A percentile compares a stretch with the other conserved stretches of the same genome.
phyloP scores from a whole-genome alignment of 2,329 filamentous ascomycete genomes.

The Graphilbum sp. region DNA sequence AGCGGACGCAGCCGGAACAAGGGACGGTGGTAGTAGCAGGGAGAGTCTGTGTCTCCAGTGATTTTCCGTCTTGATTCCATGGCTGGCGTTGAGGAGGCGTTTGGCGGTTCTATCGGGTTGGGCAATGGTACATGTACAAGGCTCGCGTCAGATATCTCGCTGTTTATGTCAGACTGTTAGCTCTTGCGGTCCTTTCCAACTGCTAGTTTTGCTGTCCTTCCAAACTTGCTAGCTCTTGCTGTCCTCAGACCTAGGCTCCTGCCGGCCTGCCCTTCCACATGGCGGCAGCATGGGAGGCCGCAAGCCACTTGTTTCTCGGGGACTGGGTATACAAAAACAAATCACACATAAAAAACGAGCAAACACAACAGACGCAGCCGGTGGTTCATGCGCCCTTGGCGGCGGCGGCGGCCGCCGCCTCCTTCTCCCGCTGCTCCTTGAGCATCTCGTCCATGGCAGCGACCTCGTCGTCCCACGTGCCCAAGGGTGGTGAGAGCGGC shows the following conservation, averaged over 20 bases:
- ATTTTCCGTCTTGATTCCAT: too few relatives aligned
- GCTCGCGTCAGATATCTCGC: too few relatives aligned
- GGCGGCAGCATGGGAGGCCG: too few relatives aligned
- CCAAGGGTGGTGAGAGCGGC: conserved; percentile 21
- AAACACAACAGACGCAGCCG: background rate
- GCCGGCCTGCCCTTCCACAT: too few relatives aligned
- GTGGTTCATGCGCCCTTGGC: background rate
- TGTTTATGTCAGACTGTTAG: too few relatives aligned
- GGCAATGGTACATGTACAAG: too few relatives aligned
- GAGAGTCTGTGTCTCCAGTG: conserved; percentile 1
- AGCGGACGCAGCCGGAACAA: conserved; percentile 37
- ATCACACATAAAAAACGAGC: background rate
- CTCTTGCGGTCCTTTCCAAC: too few relatives aligned
- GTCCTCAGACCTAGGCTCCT: too few relatives aligned
- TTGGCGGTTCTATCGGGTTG: too few relatives aligned
- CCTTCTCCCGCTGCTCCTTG: background rate
- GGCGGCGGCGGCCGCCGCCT: background rate
- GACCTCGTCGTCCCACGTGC: conserved; percentile 44
- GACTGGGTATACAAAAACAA: background rate
- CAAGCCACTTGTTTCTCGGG: background rate
- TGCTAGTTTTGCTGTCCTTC: too few relatives aligned
- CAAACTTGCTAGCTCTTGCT: too few relatives aligned
- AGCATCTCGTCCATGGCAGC: conserved; percentile 24
- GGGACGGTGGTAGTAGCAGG: conserved; percentile 24
- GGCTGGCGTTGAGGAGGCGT: too few relatives aligned